Evolutionary conservation across 2,329 filamentous ascomycete species (phyloP).

Genomic region (Drechslerella stenobrocha): DNA sequence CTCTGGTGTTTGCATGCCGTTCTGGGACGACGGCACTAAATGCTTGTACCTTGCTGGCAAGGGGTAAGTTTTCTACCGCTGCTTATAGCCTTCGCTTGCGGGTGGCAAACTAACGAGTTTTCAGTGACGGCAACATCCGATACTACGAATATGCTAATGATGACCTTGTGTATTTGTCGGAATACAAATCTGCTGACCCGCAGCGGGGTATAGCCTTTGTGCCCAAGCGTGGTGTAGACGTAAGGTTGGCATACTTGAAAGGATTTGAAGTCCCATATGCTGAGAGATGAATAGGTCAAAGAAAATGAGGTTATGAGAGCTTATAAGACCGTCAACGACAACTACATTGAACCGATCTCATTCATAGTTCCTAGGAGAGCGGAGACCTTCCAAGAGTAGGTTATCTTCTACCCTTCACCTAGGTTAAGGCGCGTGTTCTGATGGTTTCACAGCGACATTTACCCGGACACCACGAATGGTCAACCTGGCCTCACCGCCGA

Average conservation of each 20-base stretch:
- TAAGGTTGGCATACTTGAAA: constrained; percentile 56
- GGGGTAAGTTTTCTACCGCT: constrained; percentile 70
- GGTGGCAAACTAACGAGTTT: constrained; percentile 29
- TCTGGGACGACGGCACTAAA: constrained; percentile 97
- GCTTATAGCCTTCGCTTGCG: constrained; percentile 51
- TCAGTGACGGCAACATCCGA: constrained; percentile 93
- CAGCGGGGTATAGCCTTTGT: constrained; percentile 93
- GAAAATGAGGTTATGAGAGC: constrained; percentile 95
- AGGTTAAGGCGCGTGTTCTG: not conserved
- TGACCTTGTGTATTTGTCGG: constrained; percentile 95
- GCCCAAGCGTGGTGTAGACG: constrained; percentile 91
- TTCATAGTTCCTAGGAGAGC: constrained; percentile 88
- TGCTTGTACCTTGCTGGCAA: constrained; percentile 96
- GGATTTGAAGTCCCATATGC: constrained; percentile 18
- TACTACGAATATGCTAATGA: constrained; percentile 99
- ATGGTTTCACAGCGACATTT: constrained; percentile 90
- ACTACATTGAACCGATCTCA: constrained; percentile 92
- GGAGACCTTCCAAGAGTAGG: constrained; percentile 52
- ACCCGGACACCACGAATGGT: constrained; percentile 77
- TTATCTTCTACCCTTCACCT: not conserved
- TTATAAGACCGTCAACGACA: constrained; percentile 95
- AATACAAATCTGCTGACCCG: constrained; percentile 95
- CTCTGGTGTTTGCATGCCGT: constrained; percentile 97
- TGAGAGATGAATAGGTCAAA: constrained; percentile 65
- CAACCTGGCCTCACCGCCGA: constrained; percentile 77